A percentile compares a stretch with the other conserved stretches of the same genome.
Evolutionary conservation across 805 yeast species (phyloP).

Genomic region (Cyberlindnera xylosilytica): DNA sequence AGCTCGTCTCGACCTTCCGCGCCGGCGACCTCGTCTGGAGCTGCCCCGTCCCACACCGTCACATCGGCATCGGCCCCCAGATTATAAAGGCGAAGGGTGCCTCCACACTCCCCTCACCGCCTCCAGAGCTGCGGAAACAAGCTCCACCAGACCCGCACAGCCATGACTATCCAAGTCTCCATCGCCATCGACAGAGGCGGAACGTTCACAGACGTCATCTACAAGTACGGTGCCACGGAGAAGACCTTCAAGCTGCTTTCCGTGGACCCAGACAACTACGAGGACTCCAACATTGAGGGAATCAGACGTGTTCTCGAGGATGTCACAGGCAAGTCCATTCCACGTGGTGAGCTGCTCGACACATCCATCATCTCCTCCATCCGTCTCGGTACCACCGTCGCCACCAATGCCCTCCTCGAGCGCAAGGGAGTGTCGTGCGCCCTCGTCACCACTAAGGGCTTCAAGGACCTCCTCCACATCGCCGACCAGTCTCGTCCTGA

Average conservation of each 20-base stretch:
- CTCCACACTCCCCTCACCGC: background rate
- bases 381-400: conserved; percentile 49
- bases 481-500: conserved; percentile 54
- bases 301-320: conserved; percentile 43
- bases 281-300: conserved; percentile 51
- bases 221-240: conserved; percentile 13
- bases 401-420: conserved; percentile 52
- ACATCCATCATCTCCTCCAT: conserved; percentile 38
- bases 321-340: conserved; percentile 33
- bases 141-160: background rate
- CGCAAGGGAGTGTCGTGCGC: conserved; percentile 49
- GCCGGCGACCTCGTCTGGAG: conserved; percentile 1
- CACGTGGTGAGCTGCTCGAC: conserved; percentile 31
- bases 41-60: no score
- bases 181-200: conserved; percentile 21
- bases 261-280: conserved; percentile 44
- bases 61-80: conserved; percentile 1
- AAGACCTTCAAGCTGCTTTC: conserved; percentile 42
- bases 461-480: conserved; percentile 47
- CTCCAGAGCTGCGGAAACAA: background rate
- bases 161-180: conserved; percentile 16
- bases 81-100: background rate
- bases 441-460: conserved; percentile 47
- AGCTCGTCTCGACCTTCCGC: conserved; percentile 3
- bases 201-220: conserved; percentile 19